Conservation (phyloP, 2,329 filamentous ascomycete species). For the Zasmidium angulare region DNA sequence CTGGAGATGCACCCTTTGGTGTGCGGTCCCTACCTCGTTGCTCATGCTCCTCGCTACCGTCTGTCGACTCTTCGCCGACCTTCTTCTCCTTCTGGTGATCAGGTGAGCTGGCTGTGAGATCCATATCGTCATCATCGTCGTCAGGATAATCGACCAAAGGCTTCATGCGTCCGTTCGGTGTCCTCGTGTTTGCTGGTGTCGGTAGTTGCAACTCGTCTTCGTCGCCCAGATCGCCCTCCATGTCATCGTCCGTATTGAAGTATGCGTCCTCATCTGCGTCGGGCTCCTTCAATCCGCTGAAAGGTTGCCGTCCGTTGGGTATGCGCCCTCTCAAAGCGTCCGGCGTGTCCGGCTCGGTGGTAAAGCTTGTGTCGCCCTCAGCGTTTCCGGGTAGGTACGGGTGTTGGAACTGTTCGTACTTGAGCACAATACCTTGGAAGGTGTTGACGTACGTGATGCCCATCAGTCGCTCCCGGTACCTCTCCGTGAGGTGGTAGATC, state of each 20-base stretch:
- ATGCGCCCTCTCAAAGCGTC: slow-evolving; percentile 38
- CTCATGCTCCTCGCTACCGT: slow-evolving; percentile 14
- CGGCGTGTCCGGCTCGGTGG: slow-evolving; percentile 62
- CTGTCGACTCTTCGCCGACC: slow-evolving; percentile 26
- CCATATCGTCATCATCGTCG: slow-evolving; percentile 70
- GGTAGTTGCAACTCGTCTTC: slow-evolving; percentile 34
- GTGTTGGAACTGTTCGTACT: slow-evolving; percentile 75
- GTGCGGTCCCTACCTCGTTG: slow-evolving; percentile 20
- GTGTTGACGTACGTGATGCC: slow-evolving; percentile 79
- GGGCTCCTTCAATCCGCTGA: slow-evolving; percentile 72
- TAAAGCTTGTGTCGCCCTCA: slow-evolving; percentile 64
- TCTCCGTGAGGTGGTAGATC: slow-evolving; percentile 79
- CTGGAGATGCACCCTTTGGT: slow-evolving; percentile 34
- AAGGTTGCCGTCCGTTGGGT: slow-evolving; percentile 59
- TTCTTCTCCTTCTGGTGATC: slow-evolving; percentile 37
- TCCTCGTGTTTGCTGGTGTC: slow-evolving; percentile 17
- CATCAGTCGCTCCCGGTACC: slow-evolving; percentile 74
- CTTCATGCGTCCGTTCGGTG: slow-evolving; percentile 63
- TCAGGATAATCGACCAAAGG: slow-evolving; percentile 90
- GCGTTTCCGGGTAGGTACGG: slow-evolving; percentile 41
- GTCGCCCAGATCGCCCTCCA: slow-evolving; percentile 62
- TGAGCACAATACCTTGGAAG: slow-evolving; percentile 72
- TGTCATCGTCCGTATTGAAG: slow-evolving; percentile 85
- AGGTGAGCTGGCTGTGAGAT: slow-evolving; percentile 51
- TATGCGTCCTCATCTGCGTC: slow-evolving; percentile 89